Evolutionary conservation across 164 flowering plant species (phyloP), one percentile per base, ranked within the genome.

Genomic region (Euptelea pleiosperma): DNA sequence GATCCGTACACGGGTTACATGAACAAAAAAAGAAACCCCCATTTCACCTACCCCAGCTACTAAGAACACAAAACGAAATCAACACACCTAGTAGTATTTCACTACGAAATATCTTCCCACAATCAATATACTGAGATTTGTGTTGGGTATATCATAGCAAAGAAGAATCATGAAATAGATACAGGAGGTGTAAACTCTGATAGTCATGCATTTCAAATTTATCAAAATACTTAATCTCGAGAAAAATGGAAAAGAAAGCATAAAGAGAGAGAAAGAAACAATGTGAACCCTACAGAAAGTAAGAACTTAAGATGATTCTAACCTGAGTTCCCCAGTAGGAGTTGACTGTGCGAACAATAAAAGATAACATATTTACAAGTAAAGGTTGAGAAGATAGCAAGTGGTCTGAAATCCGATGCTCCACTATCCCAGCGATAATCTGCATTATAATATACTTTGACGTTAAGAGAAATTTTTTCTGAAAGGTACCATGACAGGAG

Each of bases 321-420:
- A 86, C 98, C 96, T 87, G 93, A 50, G 96, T 91, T 69, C 93
- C 98, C 86, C 86, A 91, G 40, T 84, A 91, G 18, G 93, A 84
- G 71, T 91, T 91, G 64, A 91, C 34, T 30, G 86, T 83, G 62
- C 98, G 82, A 40, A 52, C 81, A 70, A 84, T 44, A 70, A 87
- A 91, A 33, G 98, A 91, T 19, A 91, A 55, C 78, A 73, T 56
- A 71, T 87, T 91, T 41, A 86, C 85, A 64, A 88, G 75, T 50
- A 86, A 52, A 34, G 82, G 66, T 62, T 84, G 88, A 52, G 95
- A 82, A 43, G 94, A 42, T 54, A 68, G 44, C 48, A 90, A 70
- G 62, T 65, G 74, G 5, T 91, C 93, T 41, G 94, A 76, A 55
- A 91, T 63, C 18, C 98, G 83, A 68, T 91, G 98, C 75, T 91